A percentile compares a stretch with the other conserved stretches of the same genome.
phyloP scores from a whole-genome alignment of 2,329 filamentous ascomycete species.

The Botrytis fabae region DNA sequence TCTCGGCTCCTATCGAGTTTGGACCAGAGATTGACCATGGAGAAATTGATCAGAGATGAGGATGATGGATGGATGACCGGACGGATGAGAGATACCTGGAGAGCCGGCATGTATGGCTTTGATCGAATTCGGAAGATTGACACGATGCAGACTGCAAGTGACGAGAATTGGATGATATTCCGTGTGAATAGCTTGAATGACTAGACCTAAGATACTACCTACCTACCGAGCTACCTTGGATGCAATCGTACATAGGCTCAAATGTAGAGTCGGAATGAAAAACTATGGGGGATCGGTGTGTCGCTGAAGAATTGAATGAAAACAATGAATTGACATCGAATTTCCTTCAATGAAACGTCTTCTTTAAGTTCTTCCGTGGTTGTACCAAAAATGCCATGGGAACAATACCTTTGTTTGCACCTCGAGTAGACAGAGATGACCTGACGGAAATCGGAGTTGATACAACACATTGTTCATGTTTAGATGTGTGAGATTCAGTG shows the following conservation, averaged over 20 bases:
- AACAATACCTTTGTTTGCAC: constrained; percentile 1
- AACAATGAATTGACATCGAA: too few relatives aligned
- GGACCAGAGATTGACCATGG: constrained; percentile 2
- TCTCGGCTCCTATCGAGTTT: constrained; percentile 4
- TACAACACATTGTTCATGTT: background rate
- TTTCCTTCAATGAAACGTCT: background rate
- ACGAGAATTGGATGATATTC: constrained; percentile 17
- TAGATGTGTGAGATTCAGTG: background rate
- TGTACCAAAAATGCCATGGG: background rate
- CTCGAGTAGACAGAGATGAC: background rate
- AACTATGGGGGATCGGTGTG: background rate
- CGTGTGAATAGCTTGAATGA: background rate
- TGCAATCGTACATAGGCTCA: background rate
- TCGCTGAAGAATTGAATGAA: background rate
- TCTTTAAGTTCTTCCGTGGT: background rate
- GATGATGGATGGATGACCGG: background rate
- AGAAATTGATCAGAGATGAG: background rate
- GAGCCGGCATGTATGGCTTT: background rate
- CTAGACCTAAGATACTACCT: background rate
- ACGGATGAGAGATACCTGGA: background rate
- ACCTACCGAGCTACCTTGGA: background rate
- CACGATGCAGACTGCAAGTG: constrained; percentile 6
- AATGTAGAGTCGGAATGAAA: constrained; percentile 6
- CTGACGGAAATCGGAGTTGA: background rate
- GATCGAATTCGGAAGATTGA: constrained; percentile 13